Base-by-base conservation (phyloP, 2,329 filamentous ascomycete species). In the Colletotrichum sansevieriae region DNA sequence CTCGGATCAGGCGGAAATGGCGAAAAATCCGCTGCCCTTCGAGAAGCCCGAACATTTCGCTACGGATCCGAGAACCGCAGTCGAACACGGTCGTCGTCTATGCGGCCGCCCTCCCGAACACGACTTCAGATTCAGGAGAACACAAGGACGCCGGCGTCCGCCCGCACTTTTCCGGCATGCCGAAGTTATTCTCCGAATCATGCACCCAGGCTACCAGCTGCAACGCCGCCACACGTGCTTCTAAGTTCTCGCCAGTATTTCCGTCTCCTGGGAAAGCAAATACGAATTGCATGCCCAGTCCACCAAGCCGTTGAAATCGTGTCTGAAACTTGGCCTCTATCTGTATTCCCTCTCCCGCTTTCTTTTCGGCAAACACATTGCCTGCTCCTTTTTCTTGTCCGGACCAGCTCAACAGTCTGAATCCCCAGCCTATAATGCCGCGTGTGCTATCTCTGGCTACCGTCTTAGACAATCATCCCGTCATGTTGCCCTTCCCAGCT, bases 101-200 rank as follows among this genome's bases (percentile, higher is more conserved):
- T 41, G 52, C 52, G 52, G 10, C 65, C 54, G 37, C 59, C 60
- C 60, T 43, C 35, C 64, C 59, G 51, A 46, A 29, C 12, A 20
- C 59, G 18, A 52, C 51, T 37, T 29, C 47, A 55, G 37, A 20
- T 41, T 43, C 58, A 55, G 35, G 49, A 33, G 22, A 49, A 7
- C 15, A 39, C 11, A 43, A 46, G 22, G 25, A 33, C 25, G 44
- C 52, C 18, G 25, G 22, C 43, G 18, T 29, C 52, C 54, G 52
- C 22, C 18, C 22, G 51, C 15, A 9, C 25, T 18, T n/a, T 15
- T 12, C n/a, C 15, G 25, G 37, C 20, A 54, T 56, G 49, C 44
- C 59, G 51, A 33, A 25, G 18, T 25, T 52, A 49, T 44, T 43
- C 60, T 57, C 44, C 59, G 44, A 56, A 13, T 10, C 8, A 37